Evolutionary conservation across 2,329 filamentous ascomycete genomes (phyloP), one percentile per base, ranked within the genome.

Genomic region (Colletotrichum spinosum): DNA sequence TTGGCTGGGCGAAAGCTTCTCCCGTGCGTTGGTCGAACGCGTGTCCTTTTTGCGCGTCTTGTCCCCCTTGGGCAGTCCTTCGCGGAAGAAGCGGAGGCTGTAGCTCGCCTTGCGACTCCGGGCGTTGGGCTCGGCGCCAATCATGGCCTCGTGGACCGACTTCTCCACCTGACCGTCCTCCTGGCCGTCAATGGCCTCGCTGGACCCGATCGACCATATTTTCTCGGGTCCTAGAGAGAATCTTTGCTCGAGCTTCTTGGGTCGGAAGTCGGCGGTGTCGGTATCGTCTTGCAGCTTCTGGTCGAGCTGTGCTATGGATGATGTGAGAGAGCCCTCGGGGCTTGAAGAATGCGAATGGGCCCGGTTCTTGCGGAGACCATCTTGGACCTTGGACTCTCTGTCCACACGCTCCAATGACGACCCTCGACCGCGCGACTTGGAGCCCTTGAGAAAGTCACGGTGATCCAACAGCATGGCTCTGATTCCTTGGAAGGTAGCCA

Each of bases 81-180:
- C 88, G 67, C 87, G 88, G 79, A 91, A 91, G 71, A 90, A 88
- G 2, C 88, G 83, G 63, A 91, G 78, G 69, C 87, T 89, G 74
- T 90, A 88, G 70, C 88, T 90, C 44, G 88, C 85, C 75, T 90
- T 91, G 69, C 88, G 85, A 71, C 88, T 92, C 57, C 88, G 85
- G 50, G 85, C 85, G 70, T 86, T 89, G 46, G 82, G 86, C 70
- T 90, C 88, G n/a, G 85, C 79, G 2, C 87, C 87, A 15, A 86
- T 83, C 72, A 90, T 80, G 35, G 85, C 86, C 68, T 89, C 86
- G 6, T 86, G 81, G 55, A 90, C 86, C n/a, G 87, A 89, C 73
- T 88, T 86, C 69, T 90, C 88, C 7, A 90, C 88, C 69, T 87
- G 80, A 0, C 87, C 87, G 67, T 86, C 82, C 65, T 79, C 74